These are phyloP conservation scores for Microsporum ferrugineum DNA, from an alignment of 2,329 filamentous ascomycete species.

Conservation along the genomic window DNA sequence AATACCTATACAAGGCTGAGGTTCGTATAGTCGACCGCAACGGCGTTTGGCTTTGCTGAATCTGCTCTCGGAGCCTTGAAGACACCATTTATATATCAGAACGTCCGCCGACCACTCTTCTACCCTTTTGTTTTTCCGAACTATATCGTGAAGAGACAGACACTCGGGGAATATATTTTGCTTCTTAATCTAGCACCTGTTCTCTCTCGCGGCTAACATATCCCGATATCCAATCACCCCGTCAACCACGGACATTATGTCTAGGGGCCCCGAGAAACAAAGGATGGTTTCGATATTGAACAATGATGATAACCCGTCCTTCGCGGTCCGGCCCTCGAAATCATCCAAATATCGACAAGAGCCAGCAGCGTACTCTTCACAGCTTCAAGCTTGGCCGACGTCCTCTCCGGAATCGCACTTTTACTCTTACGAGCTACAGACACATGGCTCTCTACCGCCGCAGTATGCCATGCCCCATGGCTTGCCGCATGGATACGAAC, in stretches of 20 bases:
- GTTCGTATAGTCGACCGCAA: not conserved
- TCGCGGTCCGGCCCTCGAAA: conserved; percentile 29
- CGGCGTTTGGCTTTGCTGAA: not conserved
- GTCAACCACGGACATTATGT: not conserved
- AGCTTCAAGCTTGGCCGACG: conserved; percentile 4
- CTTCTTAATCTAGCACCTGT: not conserved
- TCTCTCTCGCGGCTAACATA: not conserved
- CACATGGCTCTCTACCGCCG: not conserved
- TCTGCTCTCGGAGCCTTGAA: not conserved
- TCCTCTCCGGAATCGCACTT: not conserved
- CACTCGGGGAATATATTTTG: not conserved
- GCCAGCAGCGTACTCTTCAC: conserved; percentile 5
- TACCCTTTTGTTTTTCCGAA: not conserved
- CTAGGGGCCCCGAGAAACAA: not conserved
- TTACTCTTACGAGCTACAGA: not conserved
- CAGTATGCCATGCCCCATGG: not conserved
- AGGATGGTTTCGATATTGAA: conserved; percentile 35
- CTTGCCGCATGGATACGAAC: not conserved
- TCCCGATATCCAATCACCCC: not conserved
- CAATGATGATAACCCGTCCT: conserved; percentile 38
- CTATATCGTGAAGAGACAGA: not conserved
- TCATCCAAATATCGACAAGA: conserved; percentile 3
- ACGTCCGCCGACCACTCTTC: not conserved
- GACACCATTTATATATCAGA: not conserved
- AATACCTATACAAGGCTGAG: conserved; percentile 1